phyloP scores from a whole-genome alignment of 2,329 filamentous ascomycete species.

The Neonectria faginata region DNA sequence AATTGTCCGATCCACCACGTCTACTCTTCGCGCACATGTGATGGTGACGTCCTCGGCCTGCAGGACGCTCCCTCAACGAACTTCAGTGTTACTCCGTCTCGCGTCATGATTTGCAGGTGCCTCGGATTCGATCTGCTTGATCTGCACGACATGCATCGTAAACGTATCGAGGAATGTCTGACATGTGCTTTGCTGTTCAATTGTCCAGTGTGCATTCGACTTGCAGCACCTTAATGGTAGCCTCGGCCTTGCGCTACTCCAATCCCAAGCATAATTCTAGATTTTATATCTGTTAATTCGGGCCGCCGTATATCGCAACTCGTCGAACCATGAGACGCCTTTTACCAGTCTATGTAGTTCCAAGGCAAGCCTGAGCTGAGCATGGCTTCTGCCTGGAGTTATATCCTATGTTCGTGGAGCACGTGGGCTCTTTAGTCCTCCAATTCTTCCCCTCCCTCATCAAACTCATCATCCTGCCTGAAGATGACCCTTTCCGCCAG shows the following conservation, averaged over 20 bases:
- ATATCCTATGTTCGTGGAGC: background rate
- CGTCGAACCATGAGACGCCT: constrained; percentile 8
- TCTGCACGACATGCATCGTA: background rate
- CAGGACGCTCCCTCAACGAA: background rate
- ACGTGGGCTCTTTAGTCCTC: constrained; percentile 45
- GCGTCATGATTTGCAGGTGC: constrained; percentile 1
- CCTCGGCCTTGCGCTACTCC: background rate
- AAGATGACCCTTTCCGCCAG: constrained; percentile 91
- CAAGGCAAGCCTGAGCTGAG: background rate
- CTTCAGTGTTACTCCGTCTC: background rate
- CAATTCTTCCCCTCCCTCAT: constrained; percentile 56
- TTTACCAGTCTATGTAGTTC: constrained; percentile 5
- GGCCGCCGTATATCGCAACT: background rate
- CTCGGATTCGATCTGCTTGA: constrained; percentile 7
- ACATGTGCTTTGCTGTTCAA: background rate
- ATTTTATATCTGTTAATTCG: background rate
- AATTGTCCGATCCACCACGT: constrained; percentile 10
- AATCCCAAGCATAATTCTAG: background rate
- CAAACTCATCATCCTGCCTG: constrained; percentile 73
- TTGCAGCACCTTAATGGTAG: background rate
- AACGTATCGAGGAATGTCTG: background rate
- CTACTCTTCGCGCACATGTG: constrained; percentile 18
- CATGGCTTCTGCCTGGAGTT: background rate
- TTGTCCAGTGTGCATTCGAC: background rate
- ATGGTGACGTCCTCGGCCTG: constrained; percentile 25